Evolutionary conservation across 352 stramenopile species (phyloP).

Genomic region (Blastocystis sp.): DNA sequence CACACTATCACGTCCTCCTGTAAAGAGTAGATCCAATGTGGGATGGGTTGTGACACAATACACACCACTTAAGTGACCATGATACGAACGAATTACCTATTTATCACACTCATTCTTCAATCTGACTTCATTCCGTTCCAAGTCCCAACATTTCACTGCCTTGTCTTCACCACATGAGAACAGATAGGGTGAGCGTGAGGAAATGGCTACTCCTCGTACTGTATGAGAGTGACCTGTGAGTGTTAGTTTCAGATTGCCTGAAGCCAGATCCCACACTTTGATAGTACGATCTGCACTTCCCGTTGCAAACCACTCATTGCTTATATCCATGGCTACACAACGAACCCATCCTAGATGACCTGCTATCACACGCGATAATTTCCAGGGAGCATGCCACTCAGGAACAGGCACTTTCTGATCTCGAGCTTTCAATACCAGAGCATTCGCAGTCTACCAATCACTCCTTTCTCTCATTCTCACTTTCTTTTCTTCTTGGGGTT

Average conservation of each 20-base stretch:
- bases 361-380: constrained; percentile 90
- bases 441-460: neutral
- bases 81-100: constrained; percentile 93
- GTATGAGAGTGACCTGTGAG: constrained; percentile 96
- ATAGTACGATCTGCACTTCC: constrained; percentile 93
- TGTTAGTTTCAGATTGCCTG: constrained; percentile 93
- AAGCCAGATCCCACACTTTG: constrained; percentile 94
- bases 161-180: constrained; percentile 98
- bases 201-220: constrained; percentile 92
- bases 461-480: no score
- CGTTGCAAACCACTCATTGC: constrained; percentile 96
- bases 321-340: constrained; percentile 92
- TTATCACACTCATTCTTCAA: neutral
- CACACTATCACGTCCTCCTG: constrained; percentile 84
- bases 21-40: constrained; percentile 95
- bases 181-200: constrained; percentile 89
- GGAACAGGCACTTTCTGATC: constrained; percentile 83
- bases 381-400: constrained; percentile 97
- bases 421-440: neutral
- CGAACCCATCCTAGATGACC: constrained; percentile 88
- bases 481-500: constrained; percentile 14
- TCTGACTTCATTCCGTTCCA: constrained; percentile 94
- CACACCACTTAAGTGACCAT: constrained; percentile 96
- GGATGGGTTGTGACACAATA: constrained; percentile 95
- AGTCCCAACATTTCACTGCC: constrained; percentile 95